Base-by-base conservation (phyloP, 495 filamentous ascomycete species). In the Wilcoxina mikolae region DNA sequence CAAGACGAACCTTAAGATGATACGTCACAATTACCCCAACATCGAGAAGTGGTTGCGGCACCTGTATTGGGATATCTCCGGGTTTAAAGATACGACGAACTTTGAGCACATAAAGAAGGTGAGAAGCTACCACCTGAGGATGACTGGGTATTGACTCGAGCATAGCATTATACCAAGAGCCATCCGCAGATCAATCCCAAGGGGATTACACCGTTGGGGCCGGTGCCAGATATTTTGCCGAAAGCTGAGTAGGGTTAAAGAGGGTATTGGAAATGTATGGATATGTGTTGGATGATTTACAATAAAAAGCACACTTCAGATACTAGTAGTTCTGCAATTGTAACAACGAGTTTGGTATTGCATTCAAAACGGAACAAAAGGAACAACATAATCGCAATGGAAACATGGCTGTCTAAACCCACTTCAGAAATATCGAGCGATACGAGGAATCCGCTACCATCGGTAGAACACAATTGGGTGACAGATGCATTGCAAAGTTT, bases 1-100 rank as follows among this genome's bases (percentile, higher is more conserved):
- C 74, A 94, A 94, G 72, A 88, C 83, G 65, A 95, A 95, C 66
- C 67, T 94, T 35, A 74, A 80, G 5, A 85, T 86, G 69, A 93
- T 95, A 54, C 70, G 88, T 2, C 78, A 76, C 22, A 87, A 85
- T 56, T 89, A 87, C 65, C 84, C 84, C 11, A 67, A 68, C 4
- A 70, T 87, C 27, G 74, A 87, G 59, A 68, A 66, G 45, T 88
- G 85, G 85, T 69, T 85, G 66, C 70, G 78, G 56, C 69, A 76
- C 31, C 68, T 89, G 29, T 88, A 88, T 68, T 87, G 80, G 76
- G 78, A 80, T 57, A 70, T 77, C 17, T 73, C 75, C 5, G 82
- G 77, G 1, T 90, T 89, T 64, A 75, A 72, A 60, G 73, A 79
- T 46, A 87, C 84, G 12, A 83, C 82, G 18, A 71, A 78, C 54